Evolutionary conservation across 306 rosid genomes (phyloP).

Genomic region (Prunus dulcis): DNA sequence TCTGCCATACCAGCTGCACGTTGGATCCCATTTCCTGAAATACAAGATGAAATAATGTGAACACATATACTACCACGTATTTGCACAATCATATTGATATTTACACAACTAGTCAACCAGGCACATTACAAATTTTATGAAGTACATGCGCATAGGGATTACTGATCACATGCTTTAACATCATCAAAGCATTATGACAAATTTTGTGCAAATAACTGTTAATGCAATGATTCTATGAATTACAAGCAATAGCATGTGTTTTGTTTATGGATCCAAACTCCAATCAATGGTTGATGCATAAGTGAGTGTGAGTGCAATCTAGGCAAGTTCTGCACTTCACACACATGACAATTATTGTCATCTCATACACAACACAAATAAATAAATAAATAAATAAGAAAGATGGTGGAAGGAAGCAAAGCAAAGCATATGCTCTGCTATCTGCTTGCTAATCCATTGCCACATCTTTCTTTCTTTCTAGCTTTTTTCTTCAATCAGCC

Average conservation of each 20-base stretch:
- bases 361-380: background rate
- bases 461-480: background rate
- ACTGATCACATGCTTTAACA: too few relatives aligned
- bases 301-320: background rate
- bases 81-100: too few relatives aligned
- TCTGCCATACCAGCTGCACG: too few relatives aligned
- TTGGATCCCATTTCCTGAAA: too few relatives aligned
- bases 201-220: too few relatives aligned
- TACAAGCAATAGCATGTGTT: background rate
- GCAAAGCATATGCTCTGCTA: background rate
- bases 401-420: background rate
- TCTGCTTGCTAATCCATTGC: background rate
- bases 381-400: background rate
- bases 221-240: background rate
- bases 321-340: background rate
- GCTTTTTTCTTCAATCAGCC: background rate
- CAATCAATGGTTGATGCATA: background rate
- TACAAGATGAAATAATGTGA: too few relatives aligned
- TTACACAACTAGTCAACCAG: too few relatives aligned
- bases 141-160: too few relatives aligned
- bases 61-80: too few relatives aligned
- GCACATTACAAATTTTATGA: too few relatives aligned
- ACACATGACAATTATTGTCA: background rate
- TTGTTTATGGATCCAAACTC: too few relatives aligned
- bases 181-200: too few relatives aligned